These are phyloP conservation scores for Bryoglossum gracile DNA, from an alignment of 495 filamentous ascomycete species.

Conservation along the genomic window DNA sequence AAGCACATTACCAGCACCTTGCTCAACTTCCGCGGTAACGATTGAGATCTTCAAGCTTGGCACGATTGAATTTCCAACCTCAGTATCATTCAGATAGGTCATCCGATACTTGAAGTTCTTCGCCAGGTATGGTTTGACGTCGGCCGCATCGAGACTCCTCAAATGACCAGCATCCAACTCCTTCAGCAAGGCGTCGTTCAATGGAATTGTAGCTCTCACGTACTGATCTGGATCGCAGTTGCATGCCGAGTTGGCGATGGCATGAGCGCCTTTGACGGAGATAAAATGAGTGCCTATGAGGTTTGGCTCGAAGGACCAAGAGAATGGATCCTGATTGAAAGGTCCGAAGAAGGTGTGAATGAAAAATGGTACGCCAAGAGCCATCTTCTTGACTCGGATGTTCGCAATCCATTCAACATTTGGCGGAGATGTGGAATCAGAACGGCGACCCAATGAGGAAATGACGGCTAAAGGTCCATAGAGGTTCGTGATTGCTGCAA, in stretches of 20 bases:
- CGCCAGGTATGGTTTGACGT: constrained; percentile 41
- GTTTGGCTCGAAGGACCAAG: constrained; percentile 37
- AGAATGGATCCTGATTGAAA: constrained; percentile 29
- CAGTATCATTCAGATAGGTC: constrained; percentile 23
- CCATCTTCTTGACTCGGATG: constrained; percentile 47
- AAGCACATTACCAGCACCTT: constrained; percentile 32
- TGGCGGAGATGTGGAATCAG: not conserved
- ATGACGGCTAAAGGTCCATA: constrained; percentile 35
- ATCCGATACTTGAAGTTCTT: constrained; percentile 36
- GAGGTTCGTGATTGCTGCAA: constrained; percentile 42
- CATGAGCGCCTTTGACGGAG: constrained; percentile 29
- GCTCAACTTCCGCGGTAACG: constrained; percentile 35
- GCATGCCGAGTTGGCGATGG: constrained; percentile 21
- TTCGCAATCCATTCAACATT: constrained; percentile 53
- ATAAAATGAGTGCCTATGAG: constrained; percentile 50
- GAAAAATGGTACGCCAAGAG: constrained; percentile 45
- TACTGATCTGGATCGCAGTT: constrained; percentile 20
- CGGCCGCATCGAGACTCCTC: constrained; percentile 32
- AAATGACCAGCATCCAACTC: constrained; percentile 34
- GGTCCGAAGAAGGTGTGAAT: constrained; percentile 55
- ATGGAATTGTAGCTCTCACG: constrained; percentile 47
- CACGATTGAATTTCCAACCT: constrained; percentile 22
- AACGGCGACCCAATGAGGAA: no score
- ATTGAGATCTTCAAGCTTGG: constrained; percentile 30
- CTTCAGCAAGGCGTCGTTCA: constrained; percentile 45